phyloP scores from a whole-genome alignment of 805 yeast species.

The Tetrapisispora iriomotensis region DNA sequence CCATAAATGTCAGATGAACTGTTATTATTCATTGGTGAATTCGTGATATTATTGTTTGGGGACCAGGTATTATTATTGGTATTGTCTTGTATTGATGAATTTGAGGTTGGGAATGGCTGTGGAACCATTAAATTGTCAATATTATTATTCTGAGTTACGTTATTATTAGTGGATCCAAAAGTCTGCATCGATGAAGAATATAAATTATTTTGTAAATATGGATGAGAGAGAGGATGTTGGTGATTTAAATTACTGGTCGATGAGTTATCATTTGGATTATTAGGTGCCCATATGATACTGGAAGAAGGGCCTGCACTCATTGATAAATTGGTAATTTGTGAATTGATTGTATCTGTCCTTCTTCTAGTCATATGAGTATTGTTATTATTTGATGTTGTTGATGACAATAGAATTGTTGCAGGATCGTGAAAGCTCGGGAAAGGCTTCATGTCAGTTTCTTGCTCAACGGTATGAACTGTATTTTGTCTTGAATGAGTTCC shows the following conservation, averaged over 20 bases:
- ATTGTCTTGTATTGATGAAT: constrained; percentile 1
- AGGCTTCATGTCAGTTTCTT: constrained; percentile 12
- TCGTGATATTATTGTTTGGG: background rate
- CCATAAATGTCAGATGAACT: background rate
- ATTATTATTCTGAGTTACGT: background rate
- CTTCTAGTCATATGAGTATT: constrained; percentile 25
- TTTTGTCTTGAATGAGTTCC: background rate
- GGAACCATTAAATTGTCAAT: constrained; percentile 4
- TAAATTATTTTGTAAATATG: constrained; percentile 1
- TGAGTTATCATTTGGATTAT: constrained; percentile 8
- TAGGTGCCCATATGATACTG: constrained; percentile 22
- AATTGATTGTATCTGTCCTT: constrained; percentile 27
- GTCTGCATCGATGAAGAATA: background rate
- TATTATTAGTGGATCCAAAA: background rate
- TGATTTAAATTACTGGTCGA: constrained; percentile 5
- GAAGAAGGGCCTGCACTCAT: constrained; percentile 17
- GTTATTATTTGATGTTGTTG: constrained; percentile 21
- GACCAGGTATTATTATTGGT: constrained; percentile 5
- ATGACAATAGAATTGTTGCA: constrained; percentile 4
- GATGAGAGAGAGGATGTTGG: constrained; percentile 1
- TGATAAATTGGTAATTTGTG: constrained; percentile 30
- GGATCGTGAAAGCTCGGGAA: constrained; percentile 22
- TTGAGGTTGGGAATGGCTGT: constrained; percentile 3
- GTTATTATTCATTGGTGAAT: background rate
- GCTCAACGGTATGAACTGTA: background rate